A percentile compares a stretch with the other conserved stretches of the same genome.
These are phyloP conservation scores for Pisolithus microcarpus DNA, from an alignment of 768 basidiomycete species.

Conservation along the genomic window DNA sequence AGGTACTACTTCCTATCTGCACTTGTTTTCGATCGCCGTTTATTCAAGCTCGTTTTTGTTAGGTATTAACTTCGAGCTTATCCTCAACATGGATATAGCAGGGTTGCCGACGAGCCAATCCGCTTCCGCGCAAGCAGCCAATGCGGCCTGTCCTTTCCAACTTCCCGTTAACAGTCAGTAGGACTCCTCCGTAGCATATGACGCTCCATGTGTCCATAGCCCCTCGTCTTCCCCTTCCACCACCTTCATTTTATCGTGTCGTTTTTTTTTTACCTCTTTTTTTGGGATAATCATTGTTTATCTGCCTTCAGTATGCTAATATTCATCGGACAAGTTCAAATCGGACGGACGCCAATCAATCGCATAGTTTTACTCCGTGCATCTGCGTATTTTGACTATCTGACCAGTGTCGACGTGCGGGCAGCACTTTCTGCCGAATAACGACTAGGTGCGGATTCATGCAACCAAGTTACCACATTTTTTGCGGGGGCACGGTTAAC, in stretches of 20 bases:
- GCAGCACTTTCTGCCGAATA: too few relatives aligned
- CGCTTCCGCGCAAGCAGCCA: conserved; percentile 49
- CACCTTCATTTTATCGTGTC: neutral
- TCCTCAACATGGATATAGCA: conserved; percentile 59
- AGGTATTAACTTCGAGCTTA: conserved; percentile 56
- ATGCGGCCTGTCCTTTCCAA: conserved; percentile 66
- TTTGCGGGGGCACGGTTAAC: too few relatives aligned
- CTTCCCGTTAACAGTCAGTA: conserved; percentile 48
- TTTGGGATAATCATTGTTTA: neutral
- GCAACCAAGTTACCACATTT: too few relatives aligned
- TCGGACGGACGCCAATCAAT: neutral
- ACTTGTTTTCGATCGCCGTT: neutral
- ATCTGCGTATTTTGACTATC: neutral
- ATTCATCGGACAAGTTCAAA: neutral
- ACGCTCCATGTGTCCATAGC: neutral
- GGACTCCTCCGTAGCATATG: conserved; percentile 1
- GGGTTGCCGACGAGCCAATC: conserved; percentile 53
- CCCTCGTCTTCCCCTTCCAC: neutral
- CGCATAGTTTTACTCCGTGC: neutral
- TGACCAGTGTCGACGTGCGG: too few relatives aligned
- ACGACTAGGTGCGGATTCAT: too few relatives aligned
- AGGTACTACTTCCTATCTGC: conserved; percentile 42
- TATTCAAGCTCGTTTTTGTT: conserved; percentile 3
- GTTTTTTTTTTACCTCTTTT: neutral
- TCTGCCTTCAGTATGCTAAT: neutral